These are phyloP conservation scores for Verticillium zaregamsianum DNA, from an alignment of 2,329 filamentous ascomycete species.

Conservation along the genomic window DNA sequence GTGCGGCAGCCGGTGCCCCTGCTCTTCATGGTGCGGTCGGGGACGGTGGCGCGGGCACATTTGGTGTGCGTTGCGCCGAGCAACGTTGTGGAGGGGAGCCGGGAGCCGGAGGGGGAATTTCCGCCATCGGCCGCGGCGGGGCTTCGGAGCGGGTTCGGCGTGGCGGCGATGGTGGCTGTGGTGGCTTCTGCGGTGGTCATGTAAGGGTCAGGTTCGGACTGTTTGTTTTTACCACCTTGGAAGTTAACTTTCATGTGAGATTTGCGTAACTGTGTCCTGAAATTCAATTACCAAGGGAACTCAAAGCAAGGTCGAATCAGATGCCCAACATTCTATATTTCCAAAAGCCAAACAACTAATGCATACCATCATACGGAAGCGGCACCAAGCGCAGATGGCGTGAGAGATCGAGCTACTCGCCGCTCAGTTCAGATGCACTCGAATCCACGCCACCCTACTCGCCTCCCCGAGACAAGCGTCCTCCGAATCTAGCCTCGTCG, in stretches of 20 bases:
- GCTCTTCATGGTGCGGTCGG: background rate
- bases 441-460: constrained; percentile 7
- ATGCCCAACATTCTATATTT: no score
- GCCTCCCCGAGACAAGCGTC: constrained; percentile 2
- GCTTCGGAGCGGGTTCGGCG: background rate
- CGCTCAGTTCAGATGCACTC: constrained; percentile 6
- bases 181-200: background rate
- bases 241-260: no score
- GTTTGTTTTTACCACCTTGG: no score
- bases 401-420: constrained; percentile 4
- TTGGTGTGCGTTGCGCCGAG: background rate
- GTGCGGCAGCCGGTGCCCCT: constrained; percentile 1
- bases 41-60: background rate
- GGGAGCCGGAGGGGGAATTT: constrained; percentile 2
- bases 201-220: background rate
- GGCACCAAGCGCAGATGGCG: background rate
- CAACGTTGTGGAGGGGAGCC: constrained; percentile 2
- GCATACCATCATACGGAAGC: no score
- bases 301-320: no score
- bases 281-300: no score
- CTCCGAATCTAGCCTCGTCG: background rate
- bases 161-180: background rate
- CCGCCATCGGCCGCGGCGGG: background rate
- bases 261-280: no score
- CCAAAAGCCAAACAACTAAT: no score